Percentiles rank a stretch among this genome's conserved stretches.
Conservation (phyloP, 768 basidiomycete species). For the Trametes punicea region DNA sequence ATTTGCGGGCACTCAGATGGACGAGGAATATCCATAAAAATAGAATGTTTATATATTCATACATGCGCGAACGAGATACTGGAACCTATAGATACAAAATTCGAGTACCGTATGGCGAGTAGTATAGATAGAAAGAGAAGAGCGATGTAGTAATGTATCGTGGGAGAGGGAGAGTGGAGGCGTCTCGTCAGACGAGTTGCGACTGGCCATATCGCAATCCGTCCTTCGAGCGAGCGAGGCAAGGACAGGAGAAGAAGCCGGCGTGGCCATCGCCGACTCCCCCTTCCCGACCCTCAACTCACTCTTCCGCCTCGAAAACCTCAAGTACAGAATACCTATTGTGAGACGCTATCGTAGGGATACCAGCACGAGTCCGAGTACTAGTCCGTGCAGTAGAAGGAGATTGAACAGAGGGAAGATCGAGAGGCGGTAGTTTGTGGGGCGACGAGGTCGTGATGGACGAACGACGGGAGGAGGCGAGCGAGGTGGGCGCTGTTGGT, state of each 20-base stretch:
- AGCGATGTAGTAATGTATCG: not conserved
- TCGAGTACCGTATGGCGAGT: no score
- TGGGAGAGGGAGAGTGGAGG: not conserved
- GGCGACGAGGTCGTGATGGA: not conserved
- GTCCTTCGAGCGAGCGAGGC: not conserved
- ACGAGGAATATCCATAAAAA: no score
- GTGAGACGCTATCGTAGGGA: not conserved
- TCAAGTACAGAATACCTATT: conserved; percentile 7
- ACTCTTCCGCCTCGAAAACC: conserved; percentile 4
- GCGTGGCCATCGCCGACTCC: not conserved
- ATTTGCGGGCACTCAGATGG: no score
- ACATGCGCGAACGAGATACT: no score
- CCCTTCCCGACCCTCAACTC: not conserved
- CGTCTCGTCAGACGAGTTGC: not conserved
- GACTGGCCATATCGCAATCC: not conserved
- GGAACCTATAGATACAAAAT: no score
- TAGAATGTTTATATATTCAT: no score
- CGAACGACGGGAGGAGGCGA: not conserved
- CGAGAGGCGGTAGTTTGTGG: not conserved
- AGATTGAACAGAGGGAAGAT: not conserved
- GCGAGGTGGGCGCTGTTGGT: not conserved
- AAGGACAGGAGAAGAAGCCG: not conserved
- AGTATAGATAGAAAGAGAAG: no score
- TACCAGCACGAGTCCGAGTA: not conserved
- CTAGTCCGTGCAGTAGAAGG: not conserved